These are phyloP conservation scores for Apiospora rasikravindrae DNA, from an alignment of 2,329 filamentous ascomycete genomes.

Conservation along the genomic window DNA sequence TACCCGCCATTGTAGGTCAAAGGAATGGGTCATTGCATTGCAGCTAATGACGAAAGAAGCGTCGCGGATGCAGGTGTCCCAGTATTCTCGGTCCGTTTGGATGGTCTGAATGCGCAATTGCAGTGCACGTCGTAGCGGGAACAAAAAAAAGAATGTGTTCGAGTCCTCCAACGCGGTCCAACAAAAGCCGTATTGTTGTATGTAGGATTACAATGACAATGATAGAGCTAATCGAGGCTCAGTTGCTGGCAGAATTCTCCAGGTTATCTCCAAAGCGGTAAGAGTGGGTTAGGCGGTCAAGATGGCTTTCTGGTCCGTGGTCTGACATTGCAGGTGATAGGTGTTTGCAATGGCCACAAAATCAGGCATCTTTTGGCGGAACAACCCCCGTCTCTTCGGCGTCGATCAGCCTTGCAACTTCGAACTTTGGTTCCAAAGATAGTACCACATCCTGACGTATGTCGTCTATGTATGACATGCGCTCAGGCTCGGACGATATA, in stretches of 20 bases:
- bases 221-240: conserved; percentile 1
- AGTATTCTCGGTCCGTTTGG: not conserved
- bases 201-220: not conserved
- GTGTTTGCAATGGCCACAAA: too few relatives aligned
- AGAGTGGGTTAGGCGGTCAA: conserved; percentile 12
- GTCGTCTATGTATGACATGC: conserved; percentile 4
- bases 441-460: not conserved
- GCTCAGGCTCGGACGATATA: not conserved
- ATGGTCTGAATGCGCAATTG: not conserved
- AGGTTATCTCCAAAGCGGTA: conserved; percentile 12
- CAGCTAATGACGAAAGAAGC: not conserved
- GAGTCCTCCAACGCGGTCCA: not conserved
- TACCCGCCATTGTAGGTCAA: conserved; percentile 46
- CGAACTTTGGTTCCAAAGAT: not conserved
- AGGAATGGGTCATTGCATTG: conserved; percentile 9
- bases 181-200: not conserved
- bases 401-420: conserved; percentile 14
- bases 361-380: not conserved
- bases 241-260: conserved; percentile 2
- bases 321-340: too few relatives aligned
- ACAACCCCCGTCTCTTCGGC: not conserved
- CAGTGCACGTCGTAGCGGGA: not conserved
- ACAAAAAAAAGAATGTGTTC: not conserved
- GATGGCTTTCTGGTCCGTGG: not conserved
- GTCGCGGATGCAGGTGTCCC: not conserved